A percentile compares a stretch with the other conserved stretches of the same genome.
These are phyloP conservation scores for Coprinellus micaceus DNA, from an alignment of 768 basidiomycete species.

Conservation along the genomic window DNA sequence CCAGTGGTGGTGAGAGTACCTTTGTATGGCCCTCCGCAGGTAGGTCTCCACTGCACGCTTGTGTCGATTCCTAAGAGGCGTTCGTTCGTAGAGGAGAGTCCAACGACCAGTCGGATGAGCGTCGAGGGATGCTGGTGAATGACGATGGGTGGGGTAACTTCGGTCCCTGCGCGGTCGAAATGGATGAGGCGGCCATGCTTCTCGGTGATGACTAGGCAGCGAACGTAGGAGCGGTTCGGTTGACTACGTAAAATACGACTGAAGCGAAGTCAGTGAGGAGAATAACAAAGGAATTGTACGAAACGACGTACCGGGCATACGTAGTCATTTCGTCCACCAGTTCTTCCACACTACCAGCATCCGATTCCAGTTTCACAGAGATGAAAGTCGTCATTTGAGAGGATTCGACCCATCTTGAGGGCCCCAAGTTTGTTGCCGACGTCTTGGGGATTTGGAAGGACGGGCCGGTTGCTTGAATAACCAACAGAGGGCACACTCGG, in stretches of 20 bases:
- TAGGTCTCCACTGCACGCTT: not conserved
- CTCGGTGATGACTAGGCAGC: constrained; percentile 1
- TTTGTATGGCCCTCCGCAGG: not conserved
- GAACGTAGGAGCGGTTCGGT: not conserved
- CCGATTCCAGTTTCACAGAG: not conserved
- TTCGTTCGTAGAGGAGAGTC: not conserved
- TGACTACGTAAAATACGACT: constrained; percentile 1
- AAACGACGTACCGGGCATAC: no score
- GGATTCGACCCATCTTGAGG: not conserved
- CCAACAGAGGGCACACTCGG: not conserved
- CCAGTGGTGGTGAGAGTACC: not conserved
- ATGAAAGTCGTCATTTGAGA: not conserved
- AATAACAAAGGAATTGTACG: no score
- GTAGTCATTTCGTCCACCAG: no score
- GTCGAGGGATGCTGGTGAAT: not conserved
- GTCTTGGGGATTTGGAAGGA: no score
- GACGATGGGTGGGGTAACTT: not conserved
- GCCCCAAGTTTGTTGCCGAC: no score
- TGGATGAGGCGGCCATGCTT: constrained; percentile 1
- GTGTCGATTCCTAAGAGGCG: not conserved
- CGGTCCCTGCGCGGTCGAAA: not conserved
- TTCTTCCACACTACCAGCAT: not conserved
- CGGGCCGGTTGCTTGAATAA: not conserved
- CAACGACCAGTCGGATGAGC: constrained; percentile 4
- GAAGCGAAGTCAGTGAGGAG: not conserved